Evolutionary conservation across 2,329 filamentous ascomycete genomes (phyloP).

Genomic region (Boeremia exigua): DNA sequence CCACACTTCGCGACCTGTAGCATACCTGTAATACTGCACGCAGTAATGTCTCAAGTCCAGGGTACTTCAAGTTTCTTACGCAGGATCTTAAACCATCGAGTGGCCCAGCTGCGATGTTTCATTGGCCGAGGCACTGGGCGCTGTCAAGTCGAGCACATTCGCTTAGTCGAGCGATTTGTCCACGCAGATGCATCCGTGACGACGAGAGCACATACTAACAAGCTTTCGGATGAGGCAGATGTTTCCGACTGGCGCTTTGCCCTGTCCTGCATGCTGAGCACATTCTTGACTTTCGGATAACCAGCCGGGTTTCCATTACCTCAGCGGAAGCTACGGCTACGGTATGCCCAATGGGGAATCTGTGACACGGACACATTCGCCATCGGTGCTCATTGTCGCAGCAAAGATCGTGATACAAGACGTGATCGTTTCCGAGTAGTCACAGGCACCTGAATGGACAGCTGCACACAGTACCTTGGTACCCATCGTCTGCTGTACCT

Average conservation of each 20-base stretch:
- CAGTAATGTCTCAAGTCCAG: conserved; percentile 23
- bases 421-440: conserved; percentile 20
- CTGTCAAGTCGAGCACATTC: conserved; percentile 1
- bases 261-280: conserved; percentile 22
- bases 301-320: conserved; percentile 30
- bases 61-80: conserved; percentile 17
- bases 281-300: conserved; percentile 20
- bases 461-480: conserved; percentile 12
- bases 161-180: conserved; percentile 6
- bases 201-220: conserved; percentile 16
- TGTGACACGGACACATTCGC: conserved; percentile 23
- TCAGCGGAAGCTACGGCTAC: conserved; percentile 23
- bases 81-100: conserved; percentile 24
- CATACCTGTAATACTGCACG: conserved; percentile 26
- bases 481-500: conserved; percentile 1
- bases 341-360: conserved; percentile 21
- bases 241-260: conserved; percentile 25
- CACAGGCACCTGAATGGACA: conserved; percentile 32
- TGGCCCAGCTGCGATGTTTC: conserved; percentile 16
- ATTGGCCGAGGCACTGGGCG: conserved; percentile 16
- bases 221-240: conserved; percentile 11
- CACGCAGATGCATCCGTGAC: conserved; percentile 20
- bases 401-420: conserved; percentile 25
- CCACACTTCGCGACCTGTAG: conserved; percentile 20
- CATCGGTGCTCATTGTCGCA: conserved; percentile 28